These are phyloP conservation scores for Phialocephala sp. DNA, from an alignment of 2,329 filamentous ascomycete genomes.

Conservation along the genomic window DNA sequence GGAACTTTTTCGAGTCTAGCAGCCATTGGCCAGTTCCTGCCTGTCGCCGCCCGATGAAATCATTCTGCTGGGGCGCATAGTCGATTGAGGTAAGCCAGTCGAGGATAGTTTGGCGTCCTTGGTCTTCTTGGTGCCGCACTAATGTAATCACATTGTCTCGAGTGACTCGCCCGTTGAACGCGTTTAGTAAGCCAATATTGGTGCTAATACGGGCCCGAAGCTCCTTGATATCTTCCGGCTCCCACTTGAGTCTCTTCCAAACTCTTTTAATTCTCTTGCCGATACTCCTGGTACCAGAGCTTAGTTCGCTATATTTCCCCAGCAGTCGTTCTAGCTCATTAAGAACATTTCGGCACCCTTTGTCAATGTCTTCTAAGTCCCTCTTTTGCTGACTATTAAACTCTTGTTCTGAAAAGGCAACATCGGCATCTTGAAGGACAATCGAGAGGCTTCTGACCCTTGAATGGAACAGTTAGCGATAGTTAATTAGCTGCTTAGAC, in stretches of 20 bases:
- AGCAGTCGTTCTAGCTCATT: constrained; percentile 22
- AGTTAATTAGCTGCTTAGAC: background rate
- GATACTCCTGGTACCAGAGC: constrained; percentile 3
- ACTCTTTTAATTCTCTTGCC: constrained; percentile 16
- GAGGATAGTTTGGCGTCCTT: too few relatives aligned
- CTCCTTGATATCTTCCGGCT: constrained; percentile 36
- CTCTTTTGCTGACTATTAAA: constrained; percentile 30
- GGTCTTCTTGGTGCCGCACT: too few relatives aligned
- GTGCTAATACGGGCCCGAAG: constrained; percentile 37
- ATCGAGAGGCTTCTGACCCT: constrained; percentile 40
- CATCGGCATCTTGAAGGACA: constrained; percentile 39
- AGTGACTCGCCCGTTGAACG: too few relatives aligned
- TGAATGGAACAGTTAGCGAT: constrained; percentile 10
- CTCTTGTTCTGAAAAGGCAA: constrained; percentile 28
- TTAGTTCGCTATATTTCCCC: constrained; percentile 28
- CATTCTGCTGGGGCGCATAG: constrained; percentile 14
- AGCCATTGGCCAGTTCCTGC: constrained; percentile 30
- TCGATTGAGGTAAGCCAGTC: constrained; percentile 20
- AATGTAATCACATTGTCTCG: too few relatives aligned
- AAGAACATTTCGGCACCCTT: constrained; percentile 31
- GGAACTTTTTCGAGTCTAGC: constrained; percentile 25
- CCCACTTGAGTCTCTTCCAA: constrained; percentile 32
- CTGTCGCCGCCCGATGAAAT: constrained; percentile 21
- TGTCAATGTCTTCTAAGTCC: constrained; percentile 29
- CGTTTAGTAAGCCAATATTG: constrained; percentile 38